Evolutionary conservation across 202 grass and related monocot genomes (phyloP), one percentile per base, ranked within the genome.

Genomic region (Musa balbisiana): DNA sequence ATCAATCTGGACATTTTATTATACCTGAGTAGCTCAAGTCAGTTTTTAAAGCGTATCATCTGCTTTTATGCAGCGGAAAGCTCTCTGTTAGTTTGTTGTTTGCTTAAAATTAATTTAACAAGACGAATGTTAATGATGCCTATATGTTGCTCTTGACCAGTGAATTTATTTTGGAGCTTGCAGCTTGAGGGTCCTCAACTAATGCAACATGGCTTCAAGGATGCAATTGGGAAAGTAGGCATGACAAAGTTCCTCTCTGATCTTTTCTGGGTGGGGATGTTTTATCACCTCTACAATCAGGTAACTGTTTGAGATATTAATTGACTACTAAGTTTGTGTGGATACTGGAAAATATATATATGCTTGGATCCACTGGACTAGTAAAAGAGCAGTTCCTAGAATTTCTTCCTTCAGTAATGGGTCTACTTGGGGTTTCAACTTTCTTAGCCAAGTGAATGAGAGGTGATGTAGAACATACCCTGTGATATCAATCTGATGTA

Each of bases 211-310:
- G 95, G 95, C 63, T 95, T 95, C 68, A 88, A 79, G 1, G 87
- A 99, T 80, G 89, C 89, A 78, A 88, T 99, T 80, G 82, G 87
- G 19, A 92, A 99, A 92, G 91, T 95, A 75, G 89, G 95, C 51
- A 3, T 90, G 79, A 86, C 73, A 73, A 92, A 99, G 69, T 85
- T 99, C 1, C 9, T 90, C 73, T 76, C 87, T 53, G 91, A 99
- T 78, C 82, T 99, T 73, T 88, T 99, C 82, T 84, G 90, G 65
- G 95, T 99, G 49, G 95, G 95, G 63, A 80, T 99, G 82, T 99
- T 99, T 87, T 99, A 99, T 82, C 95, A 99, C 67, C 95, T 99
- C 51, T 99, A 99, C 76, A 99, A 99, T 76, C 95, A 99, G 91
- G 95, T 99, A 94, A 77, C 29, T 14, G 14, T 79, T 81, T 80